Percentiles rank a stretch among this genome's conserved stretches.
Evolutionary conservation across 495 filamentous ascomycete genomes (phyloP).

Genomic region (Neurospora sp.): DNA sequence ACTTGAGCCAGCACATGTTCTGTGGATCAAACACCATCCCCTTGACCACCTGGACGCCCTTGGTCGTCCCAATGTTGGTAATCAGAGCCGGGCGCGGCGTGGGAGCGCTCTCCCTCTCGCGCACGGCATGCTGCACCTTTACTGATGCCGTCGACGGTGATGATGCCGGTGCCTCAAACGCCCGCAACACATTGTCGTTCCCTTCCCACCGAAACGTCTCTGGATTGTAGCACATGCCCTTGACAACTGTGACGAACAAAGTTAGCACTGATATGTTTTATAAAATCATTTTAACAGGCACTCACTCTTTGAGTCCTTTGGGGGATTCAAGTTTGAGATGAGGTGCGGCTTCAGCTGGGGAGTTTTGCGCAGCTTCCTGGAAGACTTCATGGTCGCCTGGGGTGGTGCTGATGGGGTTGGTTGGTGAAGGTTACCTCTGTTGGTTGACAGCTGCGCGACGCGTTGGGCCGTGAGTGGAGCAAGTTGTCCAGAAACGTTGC

Average conservation of each 20-base stretch:
- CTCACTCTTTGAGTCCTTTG: conserved; percentile 38
- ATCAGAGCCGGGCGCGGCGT: conserved; percentile 87
- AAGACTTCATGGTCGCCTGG: conserved; percentile 28
- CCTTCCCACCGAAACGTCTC: conserved; percentile 82
- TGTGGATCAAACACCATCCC: conserved; percentile 97
- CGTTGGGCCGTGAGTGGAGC: conserved; percentile 64
- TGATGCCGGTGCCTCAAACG: conserved; percentile 54
- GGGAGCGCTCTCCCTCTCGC: conserved; percentile 37
- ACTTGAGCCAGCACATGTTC: conserved; percentile 90
- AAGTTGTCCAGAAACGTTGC: conserved; percentile 45
- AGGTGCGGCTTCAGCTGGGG: conserved; percentile 43
- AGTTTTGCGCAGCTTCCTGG: conserved; percentile 46
- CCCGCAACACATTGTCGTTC: conserved; percentile 72
- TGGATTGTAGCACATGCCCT: conserved; percentile 94
- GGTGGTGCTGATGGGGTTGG: conserved; percentile 15
- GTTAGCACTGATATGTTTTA: conserved; percentile 7
- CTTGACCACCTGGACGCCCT: conserved; percentile 80
- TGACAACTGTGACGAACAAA: conserved; percentile 49
- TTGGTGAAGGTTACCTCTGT: conserved; percentile 29
- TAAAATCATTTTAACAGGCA: neutral
- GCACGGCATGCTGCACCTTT: conserved; percentile 33
- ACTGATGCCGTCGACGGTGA: conserved; percentile 35
- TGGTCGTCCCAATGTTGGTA: conserved; percentile 64
- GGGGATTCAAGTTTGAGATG: conserved; percentile 38
- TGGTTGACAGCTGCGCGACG: conserved; percentile 59